Evolutionary conservation across 306 rosid genomes (phyloP).

Genomic region (Canavalia gladiata): DNA sequence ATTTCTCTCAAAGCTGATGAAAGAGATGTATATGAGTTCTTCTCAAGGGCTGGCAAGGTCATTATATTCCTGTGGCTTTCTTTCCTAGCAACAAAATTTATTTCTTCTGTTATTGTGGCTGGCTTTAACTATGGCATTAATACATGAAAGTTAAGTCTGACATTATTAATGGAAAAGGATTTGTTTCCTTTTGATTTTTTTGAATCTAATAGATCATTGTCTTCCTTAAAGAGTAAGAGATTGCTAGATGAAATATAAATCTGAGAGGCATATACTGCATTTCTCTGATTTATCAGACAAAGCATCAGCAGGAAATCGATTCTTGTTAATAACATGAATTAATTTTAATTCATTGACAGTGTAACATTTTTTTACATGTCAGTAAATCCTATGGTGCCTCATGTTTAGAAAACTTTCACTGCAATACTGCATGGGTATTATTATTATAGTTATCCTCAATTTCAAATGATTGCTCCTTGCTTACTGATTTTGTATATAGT

Average conservation of each 20-base stretch:
- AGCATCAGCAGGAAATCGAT: conserved; percentile 13
- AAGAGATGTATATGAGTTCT: conserved; percentile 93
- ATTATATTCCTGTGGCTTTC: conserved; percentile 41
- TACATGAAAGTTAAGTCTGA: conserved; percentile 28
- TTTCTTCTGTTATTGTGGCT: conserved; percentile 34
- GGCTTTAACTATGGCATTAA: conserved; percentile 31
- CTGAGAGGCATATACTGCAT: conserved; percentile 1
- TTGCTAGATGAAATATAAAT: conserved; percentile 30
- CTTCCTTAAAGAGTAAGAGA: not conserved
- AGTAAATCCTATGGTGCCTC: not conserved
- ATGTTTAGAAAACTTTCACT: not conserved
- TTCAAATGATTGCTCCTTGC: not conserved
- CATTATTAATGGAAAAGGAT: conserved; percentile 2
- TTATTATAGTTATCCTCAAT: not conserved
- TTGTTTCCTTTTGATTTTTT: conserved; percentile 25
- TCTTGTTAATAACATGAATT: conserved; percentile 27
- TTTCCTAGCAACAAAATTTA: conserved; percentile 7
- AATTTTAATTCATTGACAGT: conserved; percentile 25
- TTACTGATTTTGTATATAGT: not conserved
- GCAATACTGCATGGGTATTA: not conserved
- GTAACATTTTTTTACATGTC: not conserved
- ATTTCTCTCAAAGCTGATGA: conserved; percentile 96
- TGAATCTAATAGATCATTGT: not conserved
- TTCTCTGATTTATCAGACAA: conserved; percentile 25
- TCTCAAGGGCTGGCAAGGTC: conserved; percentile 99